Conservation (phyloP, 192 early-diverging fungal genomes). For the Gonapodya sp. region DNA sequence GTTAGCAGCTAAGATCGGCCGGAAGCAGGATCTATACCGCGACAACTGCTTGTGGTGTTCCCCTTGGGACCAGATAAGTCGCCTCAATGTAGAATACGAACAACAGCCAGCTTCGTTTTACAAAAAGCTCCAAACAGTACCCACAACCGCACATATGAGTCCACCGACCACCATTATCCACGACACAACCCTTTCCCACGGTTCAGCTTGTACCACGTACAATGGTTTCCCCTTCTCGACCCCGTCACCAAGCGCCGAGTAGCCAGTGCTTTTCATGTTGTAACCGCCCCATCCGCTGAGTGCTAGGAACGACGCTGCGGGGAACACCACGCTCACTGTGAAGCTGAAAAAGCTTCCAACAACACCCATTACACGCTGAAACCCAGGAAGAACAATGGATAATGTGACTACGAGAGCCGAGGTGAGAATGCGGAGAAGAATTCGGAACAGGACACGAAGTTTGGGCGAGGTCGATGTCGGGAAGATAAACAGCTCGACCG, state of each 20-base stretch:
- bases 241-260: too few species aligned
- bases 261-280: background rate
- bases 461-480: background rate
- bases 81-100: too few species aligned
- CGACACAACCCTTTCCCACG: background rate
- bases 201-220: background rate
- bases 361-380: background rate
- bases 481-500: background rate
- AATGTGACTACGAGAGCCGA: background rate
- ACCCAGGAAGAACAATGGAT: background rate
- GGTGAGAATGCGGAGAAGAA: background rate
- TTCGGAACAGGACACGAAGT: background rate
- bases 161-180: background rate
- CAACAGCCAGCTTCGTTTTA: too few species aligned
- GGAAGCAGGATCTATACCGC: too few species aligned
- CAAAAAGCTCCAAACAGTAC: constrained; percentile 2
- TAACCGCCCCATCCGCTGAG: background rate
- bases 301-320: background rate
- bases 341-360: background rate
- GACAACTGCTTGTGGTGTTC: too few species aligned
- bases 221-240: too few species aligned
- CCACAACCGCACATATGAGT: background rate
- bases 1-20: too few species aligned
- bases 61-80: too few species aligned
- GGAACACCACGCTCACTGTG: background rate